A percentile compares a stretch with the other conserved stretches of the same genome.
phyloP scores from a whole-genome alignment of 2,329 filamentous ascomycete genomes.

The Aureobasidium sp. region DNA sequence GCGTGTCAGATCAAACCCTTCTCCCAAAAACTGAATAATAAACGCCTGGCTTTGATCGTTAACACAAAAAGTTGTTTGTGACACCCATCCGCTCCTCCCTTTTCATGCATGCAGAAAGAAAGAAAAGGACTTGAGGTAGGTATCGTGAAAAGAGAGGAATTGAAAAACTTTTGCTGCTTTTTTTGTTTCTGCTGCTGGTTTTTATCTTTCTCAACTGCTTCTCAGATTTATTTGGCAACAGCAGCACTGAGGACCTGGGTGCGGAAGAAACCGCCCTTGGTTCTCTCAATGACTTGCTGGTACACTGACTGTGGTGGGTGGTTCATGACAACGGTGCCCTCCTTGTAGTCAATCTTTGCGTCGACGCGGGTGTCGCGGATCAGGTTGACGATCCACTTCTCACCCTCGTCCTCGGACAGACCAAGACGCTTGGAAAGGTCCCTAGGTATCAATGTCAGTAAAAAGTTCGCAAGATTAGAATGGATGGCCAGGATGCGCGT shows the following conservation, averaged over 20 bases:
- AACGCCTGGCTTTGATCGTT: conserved; percentile 12
- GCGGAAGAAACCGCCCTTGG: conserved; percentile 97
- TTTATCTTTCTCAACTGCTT: background rate
- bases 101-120: background rate
- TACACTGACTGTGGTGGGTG: conserved; percentile 98
- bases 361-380: conserved; percentile 96
- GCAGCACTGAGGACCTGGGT: conserved; percentile 78
- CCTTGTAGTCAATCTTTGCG: conserved; percentile 98
- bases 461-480: too few species aligned
- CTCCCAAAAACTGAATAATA: background rate
- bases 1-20: background rate
- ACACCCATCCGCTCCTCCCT: background rate
- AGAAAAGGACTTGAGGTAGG: background rate
- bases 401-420: conserved; percentile 85
- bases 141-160: background rate
- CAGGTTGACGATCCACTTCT: conserved; percentile 99
- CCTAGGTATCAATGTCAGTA: conserved; percentile 29
- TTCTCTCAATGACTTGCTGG: conserved; percentile 98
- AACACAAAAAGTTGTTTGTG: background rate
- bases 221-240: conserved; percentile 35
- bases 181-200: conserved; percentile 7
- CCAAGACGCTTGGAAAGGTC: conserved; percentile 88
- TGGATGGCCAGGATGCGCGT: conserved; percentile 21
- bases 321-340: conserved; percentile 98
- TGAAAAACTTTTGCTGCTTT: conserved; percentile 8